phyloP scores from a whole-genome alignment of 2,329 filamentous ascomycete genomes.

The Diplodia mutila region DNA sequence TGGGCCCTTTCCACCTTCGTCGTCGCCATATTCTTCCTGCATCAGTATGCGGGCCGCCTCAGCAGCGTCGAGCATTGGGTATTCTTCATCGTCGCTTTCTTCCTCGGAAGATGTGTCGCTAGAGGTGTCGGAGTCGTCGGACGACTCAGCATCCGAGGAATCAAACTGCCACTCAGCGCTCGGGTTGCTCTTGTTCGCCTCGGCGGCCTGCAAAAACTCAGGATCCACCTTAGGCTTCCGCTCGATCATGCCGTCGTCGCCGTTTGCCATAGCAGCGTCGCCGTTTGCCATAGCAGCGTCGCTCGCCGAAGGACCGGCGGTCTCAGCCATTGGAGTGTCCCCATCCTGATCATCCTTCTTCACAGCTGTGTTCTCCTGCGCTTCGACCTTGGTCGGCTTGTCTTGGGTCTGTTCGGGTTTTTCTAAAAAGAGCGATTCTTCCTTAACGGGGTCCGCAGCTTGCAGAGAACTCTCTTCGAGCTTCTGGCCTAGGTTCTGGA shows the following conservation, averaged over 20 bases:
- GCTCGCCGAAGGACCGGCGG: neutral
- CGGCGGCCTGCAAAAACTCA: constrained; percentile 51
- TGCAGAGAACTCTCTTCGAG: constrained; percentile 42
- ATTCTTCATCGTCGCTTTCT: constrained; percentile 61
- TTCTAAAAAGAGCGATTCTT: constrained; percentile 30
- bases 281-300: neutral
- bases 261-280: constrained; percentile 1
- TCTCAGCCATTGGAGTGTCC: constrained; percentile 1
- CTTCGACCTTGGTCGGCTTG: neutral
- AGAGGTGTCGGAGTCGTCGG: constrained; percentile 52
- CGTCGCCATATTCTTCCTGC: constrained; percentile 72
- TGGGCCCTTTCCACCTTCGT: constrained; percentile 73
- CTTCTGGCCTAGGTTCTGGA: constrained; percentile 30
- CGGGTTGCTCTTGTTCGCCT: constrained; percentile 52
- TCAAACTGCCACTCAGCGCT: constrained; percentile 81
- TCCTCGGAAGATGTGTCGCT: constrained; percentile 58
- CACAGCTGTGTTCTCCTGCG: constrained; percentile 16
- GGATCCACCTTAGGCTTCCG: constrained; percentile 34
- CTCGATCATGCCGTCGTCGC: constrained; percentile 18
- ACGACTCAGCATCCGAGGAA: constrained; percentile 64
- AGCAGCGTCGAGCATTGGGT: constrained; percentile 72
- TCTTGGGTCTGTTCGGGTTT: neutral
- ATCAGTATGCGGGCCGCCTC: constrained; percentile 85
- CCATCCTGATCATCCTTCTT: neutral
- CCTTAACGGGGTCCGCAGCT: constrained; percentile 37